Base-by-base conservation (phyloP, 139 green algal genomes). In the Chlamydomonas urium region DNA sequence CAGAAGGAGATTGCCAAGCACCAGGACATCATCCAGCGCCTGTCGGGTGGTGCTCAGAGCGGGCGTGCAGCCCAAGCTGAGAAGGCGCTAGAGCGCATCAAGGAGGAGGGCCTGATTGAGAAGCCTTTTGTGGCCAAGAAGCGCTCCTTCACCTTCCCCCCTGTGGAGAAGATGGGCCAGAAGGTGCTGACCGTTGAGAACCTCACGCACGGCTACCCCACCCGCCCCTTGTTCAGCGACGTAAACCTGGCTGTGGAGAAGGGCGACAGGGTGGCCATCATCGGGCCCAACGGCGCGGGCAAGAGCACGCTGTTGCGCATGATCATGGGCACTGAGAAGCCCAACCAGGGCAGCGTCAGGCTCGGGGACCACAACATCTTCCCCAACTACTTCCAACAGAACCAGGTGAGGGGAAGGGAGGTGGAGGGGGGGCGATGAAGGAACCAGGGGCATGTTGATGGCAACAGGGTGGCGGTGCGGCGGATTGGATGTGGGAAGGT, bases 331-430 rank as follows among this genome's bases (percentile, higher is more conserved):
- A 75, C 78, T 6, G 94, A 99, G 82, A 61, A 90, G 78, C 85
- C 95, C 4, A 59, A 86, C 32, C 31, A 47, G 23, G 83, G 88
- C 8, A 28, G 37, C 32, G 88, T 93, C 4, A 32, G 47, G 23
- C 81, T 98, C 47, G 93, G 93, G 24, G 69, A 81, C 33, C 87
- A 98, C 83, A 84, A 88, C 78, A 91, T 97, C 60, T 65, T 88
- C 36, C 87, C 90, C 58, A 98, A 98, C 87, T 99, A 99, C 88
- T 99, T 97, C 86, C 81, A 94, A 71, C 92, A 97, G 79, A 97
- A 96, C 79, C 95, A 99, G 86, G n/a, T n/a, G n/a, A n/a, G n/a
- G n/a, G n/a, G n/a, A n/a, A n/a, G n/a, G n/a, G n/a, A n/a, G 91
- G 91, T 2, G 91, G 98, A 73, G 94, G 90, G 29, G 79, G 99